Base-by-base conservation (phyloP, 257 asterid genomes). In the Scutellaria barbata region DNA sequence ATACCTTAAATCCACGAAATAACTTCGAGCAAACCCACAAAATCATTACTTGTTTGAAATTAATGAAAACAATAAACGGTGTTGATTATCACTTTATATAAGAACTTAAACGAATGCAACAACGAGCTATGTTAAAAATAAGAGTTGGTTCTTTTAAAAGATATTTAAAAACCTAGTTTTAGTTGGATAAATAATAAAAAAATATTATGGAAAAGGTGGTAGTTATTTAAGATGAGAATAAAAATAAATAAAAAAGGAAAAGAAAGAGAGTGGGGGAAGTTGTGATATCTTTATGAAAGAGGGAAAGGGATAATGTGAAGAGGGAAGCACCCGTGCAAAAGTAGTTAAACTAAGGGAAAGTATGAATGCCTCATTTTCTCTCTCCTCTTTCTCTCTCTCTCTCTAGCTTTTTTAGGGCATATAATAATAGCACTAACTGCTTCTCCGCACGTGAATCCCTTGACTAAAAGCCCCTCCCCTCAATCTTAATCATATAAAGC, bases 261-360 rank as follows among this genome's bases (percentile, higher is more conserved):
- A 16, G 53, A 35, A 7, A 6, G n/a, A n/a, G 7, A 12, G 63
- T 1, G 50, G 62, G 25, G 63, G 82, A 8, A 68, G 83, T 72
- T 69, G 85, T 18, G 79, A 79, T 71, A 75, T 79, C 81, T 54
- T 77, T 58, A 45, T 81, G 74, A 40, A 77, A 74, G 71, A 16
- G 67, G 74, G 78, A 73, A 80, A 68, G 55, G 74, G 81, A 76
- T 70, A 65, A 71, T 45, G 80, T 63, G 57, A 40, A 37, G 71
- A 66, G 67, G 68, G 69, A 75, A 62, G 79, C 77, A 82, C 87
- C 69, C 88, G 85, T 81, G 90, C 85, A 75, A 85, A 81, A 77
- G 83, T 74, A 66, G 81, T 77, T 83, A 66, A 82, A 70, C 71
- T 72, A 48, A 30, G 55, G 66, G 66, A 62, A 72, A 66, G 42